Evolutionary conservation across 768 basidiomycete genomes (phyloP), one percentile per base, ranked within the genome.

Genomic region (Leucosporidium scottii): DNA sequence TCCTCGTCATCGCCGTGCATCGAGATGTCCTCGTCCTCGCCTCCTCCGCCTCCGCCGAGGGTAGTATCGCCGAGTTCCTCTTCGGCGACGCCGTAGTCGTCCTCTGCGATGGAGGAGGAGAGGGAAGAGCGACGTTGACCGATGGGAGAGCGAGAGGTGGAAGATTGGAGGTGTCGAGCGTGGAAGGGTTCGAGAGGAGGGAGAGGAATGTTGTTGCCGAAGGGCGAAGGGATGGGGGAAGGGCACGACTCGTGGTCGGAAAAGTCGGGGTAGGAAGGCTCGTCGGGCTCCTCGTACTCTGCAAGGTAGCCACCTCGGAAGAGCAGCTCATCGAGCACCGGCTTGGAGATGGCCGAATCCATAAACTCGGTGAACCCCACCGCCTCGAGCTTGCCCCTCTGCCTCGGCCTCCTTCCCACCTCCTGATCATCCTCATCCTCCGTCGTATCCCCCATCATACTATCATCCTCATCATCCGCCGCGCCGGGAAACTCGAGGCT

Each of bases 321-420:
- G 74, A 99, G 86, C 23, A 99, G 80, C 76, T 97, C 94, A 62
- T 86, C 89, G 17, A 99, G 81, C 23, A 98, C 93, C 0, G 87
- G 82, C 21, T 89, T 80, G 18, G 87, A 90, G 51, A 99, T 82
- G 1, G 94, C 87, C 4, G 78, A 79, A 5, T 99, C 94, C 90
- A 99, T 97, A 77, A 97, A 99, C 78, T 99, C 94, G 3, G 94
- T 97, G 8, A 91, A 93, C n/a, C 93, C 93, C 71, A 99, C 91
- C 13, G 49, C 61, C 58, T 66, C 62, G 59, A 54, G 55, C 28
- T 53, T 54, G 49, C 21, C 58, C 50, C 60, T 65, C 39, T 44
- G 39, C 47, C n/a, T 39, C 47, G 61, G 59, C 39, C 53, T 68
- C 70, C n/a, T 63, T 56, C 30, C 60, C 51, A 25, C 21, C 53